Base-by-base conservation (phyloP, 208 protist genomes). In the Acanthamoeba lugdunensis region DNA sequence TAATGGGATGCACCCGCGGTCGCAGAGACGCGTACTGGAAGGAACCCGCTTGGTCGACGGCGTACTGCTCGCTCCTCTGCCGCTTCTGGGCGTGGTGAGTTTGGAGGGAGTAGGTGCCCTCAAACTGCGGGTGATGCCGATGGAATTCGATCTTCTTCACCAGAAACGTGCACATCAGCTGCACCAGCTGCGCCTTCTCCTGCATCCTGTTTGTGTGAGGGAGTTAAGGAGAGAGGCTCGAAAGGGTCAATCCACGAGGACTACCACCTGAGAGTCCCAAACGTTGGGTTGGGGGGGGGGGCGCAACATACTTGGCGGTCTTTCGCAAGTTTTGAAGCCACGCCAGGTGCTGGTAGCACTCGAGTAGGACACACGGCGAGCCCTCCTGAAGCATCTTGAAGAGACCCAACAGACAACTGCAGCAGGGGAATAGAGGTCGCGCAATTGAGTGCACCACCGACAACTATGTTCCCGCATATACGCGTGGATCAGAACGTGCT, bases 101-200 rank as follows among this genome's bases (percentile, higher is more conserved):
- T 65, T 93, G 90, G 2, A 93, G 90, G 33, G 90, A 93, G 28
- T 93, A 84, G 48, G 28, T 93, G 23, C 90, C 90, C 50, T 93
- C 90, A 14, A 93, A 93, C 21, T 93, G 50, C 4, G 90, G 90
- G 67, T 85, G 75, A 9, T 37, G 28, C 0, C 65, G 45, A 28
- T 93, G 90, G 28, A 93, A 93, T 21, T 79, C 37, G 33, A 93
- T 85, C 90, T 93, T 93, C 90, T 67, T 54, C 45, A 45, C 71
- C 71, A 93, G 50, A 52, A 93, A 93, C 71, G n/a, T n/a, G 52
- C 87, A 79, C n/a, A 92, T 16, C 77, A 85, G 30, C 77, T 63
- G 77, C 30, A 63, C 50, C 52, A 61, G 21, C n/a, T 30, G 52
- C 52, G 48, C 18, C 50, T 61, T 85, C 7, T 85, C 50, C 77